These are phyloP conservation scores for Oryza punctata DNA, from an alignment of 176 grass and related monocot species.

Conservation along the genomic window DNA sequence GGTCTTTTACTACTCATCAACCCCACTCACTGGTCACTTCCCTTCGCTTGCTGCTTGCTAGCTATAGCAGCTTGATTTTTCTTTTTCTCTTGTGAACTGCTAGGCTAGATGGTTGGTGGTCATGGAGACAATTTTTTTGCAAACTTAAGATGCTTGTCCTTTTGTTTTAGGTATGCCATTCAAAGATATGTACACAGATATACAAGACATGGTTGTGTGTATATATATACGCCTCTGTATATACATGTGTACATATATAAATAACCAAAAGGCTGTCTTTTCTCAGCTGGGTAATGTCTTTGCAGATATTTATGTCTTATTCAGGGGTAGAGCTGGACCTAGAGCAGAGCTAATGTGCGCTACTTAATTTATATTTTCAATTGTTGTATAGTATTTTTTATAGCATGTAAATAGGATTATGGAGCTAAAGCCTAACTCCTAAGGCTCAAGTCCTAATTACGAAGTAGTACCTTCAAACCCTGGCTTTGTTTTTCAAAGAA, in stretches of 20 bases:
- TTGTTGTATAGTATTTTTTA: neutral
- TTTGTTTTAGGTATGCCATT: neutral
- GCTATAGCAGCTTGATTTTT: neutral
- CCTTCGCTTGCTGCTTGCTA: neutral
- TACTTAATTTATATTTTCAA: no score
- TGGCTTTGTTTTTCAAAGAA: no score
- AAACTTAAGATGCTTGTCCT: neutral
- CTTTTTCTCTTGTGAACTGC: neutral
- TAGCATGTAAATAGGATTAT: neutral
- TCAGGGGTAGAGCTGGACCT: no score
- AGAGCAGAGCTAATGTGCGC: no score
- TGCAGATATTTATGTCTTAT: no score
- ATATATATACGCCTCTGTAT: no score
- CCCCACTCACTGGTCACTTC: conserved; percentile 4
- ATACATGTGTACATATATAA: no score
- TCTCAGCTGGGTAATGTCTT: no score
- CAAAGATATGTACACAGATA: neutral
- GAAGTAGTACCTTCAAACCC: no score
- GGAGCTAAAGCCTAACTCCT: neutral
- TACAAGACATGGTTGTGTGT: no score
- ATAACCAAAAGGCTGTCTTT: no score
- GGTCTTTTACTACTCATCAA: conserved; percentile 49
- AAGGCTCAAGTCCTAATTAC: neutral
- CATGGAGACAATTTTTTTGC: neutral
- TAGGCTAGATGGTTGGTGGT: neutral